Conservation (phyloP, 768 basidiomycete species). For the Boletus rex-veris region DNA sequence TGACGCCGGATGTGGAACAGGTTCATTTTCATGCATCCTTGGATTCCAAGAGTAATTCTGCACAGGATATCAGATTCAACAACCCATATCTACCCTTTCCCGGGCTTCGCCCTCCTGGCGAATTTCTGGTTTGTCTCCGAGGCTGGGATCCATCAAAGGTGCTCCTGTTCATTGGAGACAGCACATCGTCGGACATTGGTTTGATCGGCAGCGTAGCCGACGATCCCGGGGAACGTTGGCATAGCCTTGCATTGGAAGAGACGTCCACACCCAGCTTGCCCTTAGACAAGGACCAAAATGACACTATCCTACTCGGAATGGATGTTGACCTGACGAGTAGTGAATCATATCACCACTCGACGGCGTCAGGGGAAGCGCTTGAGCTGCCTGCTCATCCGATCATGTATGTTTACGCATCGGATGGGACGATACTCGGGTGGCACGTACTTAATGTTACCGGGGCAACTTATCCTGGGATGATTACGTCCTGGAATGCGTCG, state of each 20-base stretch:
- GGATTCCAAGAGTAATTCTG: constrained; percentile 40
- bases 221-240: constrained; percentile 38
- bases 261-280: constrained; percentile 57
- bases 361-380: constrained; percentile 39
- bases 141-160: constrained; percentile 44
- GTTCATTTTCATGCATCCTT: constrained; percentile 39
- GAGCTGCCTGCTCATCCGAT: constrained; percentile 54
- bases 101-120: constrained; percentile 44
- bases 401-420: constrained; percentile 72
- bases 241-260: constrained; percentile 46
- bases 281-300: constrained; percentile 63
- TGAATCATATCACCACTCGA: constrained; percentile 36
- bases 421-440: constrained; percentile 77
- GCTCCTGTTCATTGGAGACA: constrained; percentile 46
- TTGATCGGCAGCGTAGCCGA: constrained; percentile 35
- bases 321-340: constrained; percentile 62
- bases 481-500: constrained; percentile 21
- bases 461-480: constrained; percentile 55
- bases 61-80: constrained; percentile 37
- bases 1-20: constrained; percentile 40
- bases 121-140: constrained; percentile 37
- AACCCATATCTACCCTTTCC: constrained; percentile 43
- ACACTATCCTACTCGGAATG: constrained; percentile 64
- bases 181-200: constrained; percentile 50
- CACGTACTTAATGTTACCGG: constrained; percentile 56